Base-by-base conservation (phyloP, 1,139 yeast genomes). In the Magnusiomyces paraingens region DNA sequence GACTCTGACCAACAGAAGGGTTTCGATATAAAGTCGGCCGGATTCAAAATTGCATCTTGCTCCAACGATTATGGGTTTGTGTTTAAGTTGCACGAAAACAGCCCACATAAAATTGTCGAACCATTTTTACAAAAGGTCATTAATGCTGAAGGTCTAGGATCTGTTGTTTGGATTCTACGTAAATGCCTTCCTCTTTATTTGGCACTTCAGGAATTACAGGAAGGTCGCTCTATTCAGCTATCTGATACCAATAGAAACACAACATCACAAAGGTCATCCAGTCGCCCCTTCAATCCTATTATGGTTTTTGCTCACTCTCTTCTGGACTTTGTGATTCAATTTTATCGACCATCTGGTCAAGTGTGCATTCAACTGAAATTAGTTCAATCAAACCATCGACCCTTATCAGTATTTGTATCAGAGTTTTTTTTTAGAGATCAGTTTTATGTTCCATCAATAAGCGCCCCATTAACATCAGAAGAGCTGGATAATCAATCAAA, bases 111-210 rank as follows among this genome's bases (percentile, higher is more conserved):
- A 10, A 39, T 59, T 3, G 64, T 66, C 1, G 59, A 49, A 39
- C 57, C 62, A 1, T 59, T 59, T 29, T 53, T 66, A 29, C 64
- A 65, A 51, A 53, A 60, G 18, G 55, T 64, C 32, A 57, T 66
- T 41, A 56, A 55, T 17, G 53, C 51, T 12, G 58, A 60, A 15
- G 69, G 70, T 1, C 56, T 66, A 18, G 54, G 57, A n/a, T 59
- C 68, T 10, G 67, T 66, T 6, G 61, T 66, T 1, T 62, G 65
- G 63, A 54, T 65, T 38, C 58, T 66, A 22, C 62, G 58, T 15
- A 55, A 58, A 6, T 62, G 68, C 0, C 58, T 65, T n/a, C 64
- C 67, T 2, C 45, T 66, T 42, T 66, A 65, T 46, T 52, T 55
- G 36, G 60, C 65, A 0, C 53, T 66, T n/a, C 57, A 55, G 41